A percentile compares a stretch with the other conserved stretches of the same genome.
Evolutionary conservation across 148 eudicot species (phyloP).

Genomic region (Fagopyrum tataricum): DNA sequence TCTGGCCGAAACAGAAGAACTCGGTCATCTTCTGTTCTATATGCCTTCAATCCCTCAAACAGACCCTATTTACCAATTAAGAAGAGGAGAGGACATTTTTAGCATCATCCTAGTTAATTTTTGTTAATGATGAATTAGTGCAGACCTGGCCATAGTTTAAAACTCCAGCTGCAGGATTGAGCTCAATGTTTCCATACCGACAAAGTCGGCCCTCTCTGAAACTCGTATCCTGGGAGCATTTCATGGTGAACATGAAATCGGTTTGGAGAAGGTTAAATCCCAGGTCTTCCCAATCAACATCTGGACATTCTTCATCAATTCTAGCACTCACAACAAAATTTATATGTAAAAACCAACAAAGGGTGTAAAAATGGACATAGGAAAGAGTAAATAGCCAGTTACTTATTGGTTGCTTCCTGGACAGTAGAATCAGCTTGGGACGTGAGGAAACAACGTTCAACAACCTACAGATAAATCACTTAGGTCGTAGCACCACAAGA

Average conservation of each 20-base stretch:
- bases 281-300: slow-evolving; percentile 63
- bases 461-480: not conserved
- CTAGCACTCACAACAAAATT: not conserved
- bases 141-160: slow-evolving; percentile 63
- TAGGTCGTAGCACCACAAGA: too few relatives aligned
- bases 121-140: slow-evolving; percentile 23
- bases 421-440: slow-evolving; percentile 7
- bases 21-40: slow-evolving; percentile 47
- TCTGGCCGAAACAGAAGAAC: slow-evolving; percentile 64
- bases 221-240: slow-evolving; percentile 32
- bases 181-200: slow-evolving; percentile 52
- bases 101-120: not conserved
- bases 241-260: slow-evolving; percentile 74
- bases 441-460: not conserved
- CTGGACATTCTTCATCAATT: slow-evolving; percentile 42
- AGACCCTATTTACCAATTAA: slow-evolving; percentile 31
- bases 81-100: not conserved
- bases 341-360: not conserved
- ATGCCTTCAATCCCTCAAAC: slow-evolving; percentile 61
- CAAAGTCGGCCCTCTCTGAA: slow-evolving; percentile 47
- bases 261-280: slow-evolving; percentile 62
- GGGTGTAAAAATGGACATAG: too few relatives aligned
- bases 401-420: slow-evolving; percentile 10
- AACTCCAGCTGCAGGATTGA: slow-evolving; percentile 69
- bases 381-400: too few relatives aligned